These are phyloP conservation scores for Trypethelium eluteriae DNA, from an alignment of 495 filamentous ascomycete genomes.

Conservation along the genomic window DNA sequence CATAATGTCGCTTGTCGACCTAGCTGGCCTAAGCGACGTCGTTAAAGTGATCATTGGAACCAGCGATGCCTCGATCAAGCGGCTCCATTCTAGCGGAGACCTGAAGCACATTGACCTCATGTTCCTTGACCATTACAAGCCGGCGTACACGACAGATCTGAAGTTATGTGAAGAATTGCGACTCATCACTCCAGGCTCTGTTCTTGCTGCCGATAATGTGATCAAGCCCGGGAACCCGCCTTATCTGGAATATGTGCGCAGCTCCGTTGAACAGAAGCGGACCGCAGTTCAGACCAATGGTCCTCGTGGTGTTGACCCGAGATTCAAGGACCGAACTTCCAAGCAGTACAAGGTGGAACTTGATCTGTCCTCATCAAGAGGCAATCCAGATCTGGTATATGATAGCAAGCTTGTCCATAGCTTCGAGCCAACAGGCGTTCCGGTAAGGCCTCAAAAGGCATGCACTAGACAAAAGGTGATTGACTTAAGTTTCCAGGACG, in stretches of 20 bases:
- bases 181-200: constrained; percentile 51
- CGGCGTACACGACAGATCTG: constrained; percentile 59
- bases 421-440: constrained; percentile 56
- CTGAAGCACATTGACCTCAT: constrained; percentile 56
- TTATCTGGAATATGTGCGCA: constrained; percentile 60
- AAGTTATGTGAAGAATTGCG: constrained; percentile 64
- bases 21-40: constrained; percentile 59
- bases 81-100: constrained; percentile 44
- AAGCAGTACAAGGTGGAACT: constrained; percentile 42
- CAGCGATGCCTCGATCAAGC: constrained; percentile 51
- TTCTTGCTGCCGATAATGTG: constrained; percentile 68
- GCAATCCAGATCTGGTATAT: constrained; percentile 65
- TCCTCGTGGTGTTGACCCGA: constrained; percentile 23
- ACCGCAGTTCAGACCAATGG: constrained; percentile 26
- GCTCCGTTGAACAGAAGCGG: constrained; percentile 45
- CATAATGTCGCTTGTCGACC: constrained; percentile 52
- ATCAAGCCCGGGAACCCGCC: constrained; percentile 66
- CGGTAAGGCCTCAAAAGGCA: constrained; percentile 37
- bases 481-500: constrained; percentile 49
- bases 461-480: not conserved
- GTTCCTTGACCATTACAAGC: constrained; percentile 72
- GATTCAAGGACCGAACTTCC: constrained; percentile 28
- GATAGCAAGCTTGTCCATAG: constrained; percentile 57
- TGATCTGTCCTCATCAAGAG: constrained; percentile 40
- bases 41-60: constrained; percentile 61